Evolutionary conservation across 2,329 filamentous ascomycete genomes (phyloP), one percentile per base, ranked within the genome.

Genomic region (Fusarium irregulare): DNA sequence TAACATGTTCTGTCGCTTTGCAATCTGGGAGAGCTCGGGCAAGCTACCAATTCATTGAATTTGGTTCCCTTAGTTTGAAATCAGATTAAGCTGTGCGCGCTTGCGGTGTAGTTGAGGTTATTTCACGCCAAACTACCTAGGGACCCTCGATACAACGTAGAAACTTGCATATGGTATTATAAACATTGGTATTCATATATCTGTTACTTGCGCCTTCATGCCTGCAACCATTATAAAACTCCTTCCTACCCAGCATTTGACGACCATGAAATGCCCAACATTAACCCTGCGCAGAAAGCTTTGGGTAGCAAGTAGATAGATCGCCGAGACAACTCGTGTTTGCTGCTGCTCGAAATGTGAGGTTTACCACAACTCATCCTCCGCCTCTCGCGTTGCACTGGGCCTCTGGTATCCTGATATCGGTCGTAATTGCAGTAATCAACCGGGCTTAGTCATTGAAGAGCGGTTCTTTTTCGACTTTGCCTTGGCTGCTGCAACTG

Each of bases 391-490:
- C 6, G 13, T 47, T 42, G 14, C 37, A 20, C 28, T 27, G 32
- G 14, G n/a, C 28, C 10, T 14, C 21, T 42, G 11, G 45, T 7
- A 25, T 27, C 25, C 34, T 46, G 30, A 16, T 6, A 41, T 27
- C 27, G 20, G 23, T 44, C 16, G 21, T 41, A 30, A 46, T 30
- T 27, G 32, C 48, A 47, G 25, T 16, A 34, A 64, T 73, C 34
- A 74, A 20, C 61, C 47, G 12, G 64, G 37, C 37, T 70, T 70
- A 7, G 80, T 78, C 60, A 81, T 75, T 6, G 81, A 80, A 20
- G 81, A 69, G 14, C 83, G 80, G 51, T 79, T 82, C 76, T 85
- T 86, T 76, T 84, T 87, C 12, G 79, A 75, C 72, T 82, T 84
- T 41, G 72, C 74, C 64, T 80, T 82, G 18, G 72, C 68, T 25